Conservation (phyloP, 768 basidiomycete genomes). For the Symmetrospora coprosmae region DNA sequence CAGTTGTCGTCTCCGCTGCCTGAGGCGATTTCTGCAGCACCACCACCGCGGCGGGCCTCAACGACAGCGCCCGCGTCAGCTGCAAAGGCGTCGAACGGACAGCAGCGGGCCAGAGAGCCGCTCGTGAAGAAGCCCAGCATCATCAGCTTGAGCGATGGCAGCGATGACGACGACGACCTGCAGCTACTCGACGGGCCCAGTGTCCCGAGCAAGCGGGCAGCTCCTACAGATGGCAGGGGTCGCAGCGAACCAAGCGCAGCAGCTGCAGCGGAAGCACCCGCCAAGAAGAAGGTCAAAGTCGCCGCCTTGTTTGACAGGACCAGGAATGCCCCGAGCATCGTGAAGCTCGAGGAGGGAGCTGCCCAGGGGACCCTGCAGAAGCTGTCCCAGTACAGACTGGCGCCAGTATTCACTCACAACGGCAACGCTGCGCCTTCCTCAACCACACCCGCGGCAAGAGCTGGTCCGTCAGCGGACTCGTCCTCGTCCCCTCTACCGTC, state of each 20-base stretch:
- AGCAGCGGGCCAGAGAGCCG: too few species aligned
- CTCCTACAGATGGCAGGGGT: not conserved
- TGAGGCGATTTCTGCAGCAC: too few species aligned
- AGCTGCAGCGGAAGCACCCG: not conserved
- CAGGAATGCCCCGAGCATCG: not conserved
- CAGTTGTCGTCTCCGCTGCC: too few species aligned
- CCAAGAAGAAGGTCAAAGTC: constrained; percentile 14
- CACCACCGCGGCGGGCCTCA: too few species aligned
- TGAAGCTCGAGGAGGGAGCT: not conserved
- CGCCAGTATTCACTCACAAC: not conserved
- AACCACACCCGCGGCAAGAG: not conserved
- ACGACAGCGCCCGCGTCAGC: not conserved
- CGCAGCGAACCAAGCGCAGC: not conserved
- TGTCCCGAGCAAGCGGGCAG: constrained; percentile 2
- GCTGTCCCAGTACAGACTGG: constrained; percentile 5
- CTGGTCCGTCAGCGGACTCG: not conserved
- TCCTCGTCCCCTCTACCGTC: not conserved
- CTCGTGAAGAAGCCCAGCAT: constrained; percentile 17
- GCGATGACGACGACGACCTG: constrained; percentile 2
- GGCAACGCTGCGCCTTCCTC: not conserved
- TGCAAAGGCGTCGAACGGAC: not conserved
- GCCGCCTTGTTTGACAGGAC: constrained; percentile 5
- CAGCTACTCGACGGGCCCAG: not conserved
- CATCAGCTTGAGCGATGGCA: not conserved
- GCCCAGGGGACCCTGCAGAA: not conserved